Percentiles rank a stretch among this genome's conserved stretches.
phyloP scores from a whole-genome alignment of 192 early-diverging fungal species.

The Oehlia diaphana region DNA sequence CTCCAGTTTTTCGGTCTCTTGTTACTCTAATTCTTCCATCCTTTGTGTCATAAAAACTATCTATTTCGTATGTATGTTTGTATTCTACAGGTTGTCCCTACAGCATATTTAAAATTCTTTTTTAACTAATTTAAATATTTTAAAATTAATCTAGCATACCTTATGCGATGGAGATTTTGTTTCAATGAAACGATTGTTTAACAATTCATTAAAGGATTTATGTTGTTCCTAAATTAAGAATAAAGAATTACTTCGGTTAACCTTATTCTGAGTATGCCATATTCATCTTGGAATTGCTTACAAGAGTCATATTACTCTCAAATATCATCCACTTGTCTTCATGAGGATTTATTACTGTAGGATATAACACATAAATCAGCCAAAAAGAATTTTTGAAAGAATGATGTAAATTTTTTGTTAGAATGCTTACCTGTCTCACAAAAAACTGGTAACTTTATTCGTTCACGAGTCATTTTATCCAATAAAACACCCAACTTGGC shows the following conservation, averaged over 20 bases:
- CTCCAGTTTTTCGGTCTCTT: slow-evolving; percentile 58
- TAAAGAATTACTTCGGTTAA: no score
- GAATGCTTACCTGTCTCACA: slow-evolving; percentile 59
- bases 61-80: slow-evolving; percentile 72
- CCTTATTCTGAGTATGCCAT: not conserved
- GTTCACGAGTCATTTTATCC: slow-evolving; percentile 59
- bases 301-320: slow-evolving; percentile 82
- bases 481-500: slow-evolving; percentile 86
- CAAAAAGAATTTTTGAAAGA: not conserved
- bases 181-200: slow-evolving; percentile 73
- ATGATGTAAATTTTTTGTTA: slow-evolving; percentile 15
- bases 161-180: slow-evolving; percentile 38
- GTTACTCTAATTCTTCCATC: slow-evolving; percentile 61
- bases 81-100: slow-evolving; percentile 63
- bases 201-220: slow-evolving; percentile 74
- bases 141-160: no score
- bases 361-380: slow-evolving; percentile 30
- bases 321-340: slow-evolving; percentile 56
- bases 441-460: slow-evolving; percentile 63
- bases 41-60: slow-evolving; percentile 58
- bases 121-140: no score
- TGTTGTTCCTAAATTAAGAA: slow-evolving; percentile 64
- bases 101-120: not conserved
- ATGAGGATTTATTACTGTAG: slow-evolving; percentile 33
- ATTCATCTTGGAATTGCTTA: slow-evolving; percentile 9